Percentiles rank a stretch among this genome's conserved stretches.
Conservation (phyloP, 345 rosid genomes). For the Lumnitzera racemosa region DNA sequence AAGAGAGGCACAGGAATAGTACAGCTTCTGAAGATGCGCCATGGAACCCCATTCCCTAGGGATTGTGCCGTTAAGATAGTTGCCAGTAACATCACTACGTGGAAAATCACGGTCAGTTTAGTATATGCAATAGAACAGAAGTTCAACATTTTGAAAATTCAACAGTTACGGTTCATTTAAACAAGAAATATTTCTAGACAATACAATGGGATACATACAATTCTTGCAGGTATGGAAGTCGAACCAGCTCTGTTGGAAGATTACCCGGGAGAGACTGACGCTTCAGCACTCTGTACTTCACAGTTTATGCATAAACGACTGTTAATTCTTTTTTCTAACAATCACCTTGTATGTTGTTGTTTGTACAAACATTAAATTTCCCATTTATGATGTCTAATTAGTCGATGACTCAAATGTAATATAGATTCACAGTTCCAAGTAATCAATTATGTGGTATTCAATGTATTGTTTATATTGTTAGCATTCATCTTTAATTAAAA, state of each 20-base stretch:
- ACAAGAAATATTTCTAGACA: neutral
- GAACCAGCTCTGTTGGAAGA: neutral
- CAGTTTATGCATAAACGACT: too few relatives aligned
- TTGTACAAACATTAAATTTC: too few relatives aligned
- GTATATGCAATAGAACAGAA: neutral
- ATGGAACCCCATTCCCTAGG: conserved; percentile 1
- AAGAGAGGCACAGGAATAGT: too few relatives aligned
- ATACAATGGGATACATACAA: neutral
- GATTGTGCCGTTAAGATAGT: conserved; percentile 2
- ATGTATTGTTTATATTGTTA: too few relatives aligned
- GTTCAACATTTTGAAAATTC: neutral
- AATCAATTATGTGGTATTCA: too few relatives aligned
- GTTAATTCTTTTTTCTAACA: too few relatives aligned
- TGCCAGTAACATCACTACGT: neutral
- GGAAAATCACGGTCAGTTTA: neutral
- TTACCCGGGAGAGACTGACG: neutral
- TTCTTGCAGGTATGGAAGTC: neutral
- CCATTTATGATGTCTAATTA: too few relatives aligned
- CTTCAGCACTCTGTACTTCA: neutral
- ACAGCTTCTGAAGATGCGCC: neutral
- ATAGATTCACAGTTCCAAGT: too few relatives aligned
- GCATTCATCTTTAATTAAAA: too few relatives aligned
- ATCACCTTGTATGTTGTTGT: too few relatives aligned
- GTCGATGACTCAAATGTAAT: too few relatives aligned
- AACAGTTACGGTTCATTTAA: neutral